A percentile compares a stretch with the other conserved stretches of the same genome.
These are phyloP conservation scores for Blastomyces emzantsi DNA, from an alignment of 2,329 filamentous ascomycete species.

Conservation along the genomic window DNA sequence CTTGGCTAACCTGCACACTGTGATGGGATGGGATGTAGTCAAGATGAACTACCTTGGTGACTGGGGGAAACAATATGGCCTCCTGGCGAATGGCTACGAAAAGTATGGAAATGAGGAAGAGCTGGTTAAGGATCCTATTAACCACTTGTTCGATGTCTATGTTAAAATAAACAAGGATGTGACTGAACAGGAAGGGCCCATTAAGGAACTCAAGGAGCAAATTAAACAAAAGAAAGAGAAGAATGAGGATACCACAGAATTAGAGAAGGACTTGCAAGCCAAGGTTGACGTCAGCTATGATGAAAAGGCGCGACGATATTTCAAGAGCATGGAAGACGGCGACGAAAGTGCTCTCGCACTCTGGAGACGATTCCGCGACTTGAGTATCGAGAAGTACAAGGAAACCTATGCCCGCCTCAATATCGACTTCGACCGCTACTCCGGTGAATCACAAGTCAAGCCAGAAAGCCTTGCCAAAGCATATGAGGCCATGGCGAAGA, in stretches of 20 bases:
- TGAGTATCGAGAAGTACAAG: conserved; percentile 57
- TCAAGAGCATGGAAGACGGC: conserved; percentile 59
- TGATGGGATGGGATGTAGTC: conserved; percentile 53
- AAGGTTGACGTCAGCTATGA: conserved; percentile 47
- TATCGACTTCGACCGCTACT: conserved; percentile 57
- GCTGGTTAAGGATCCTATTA: conserved; percentile 52
- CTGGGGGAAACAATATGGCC: conserved; percentile 60
- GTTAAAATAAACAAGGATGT: conserved; percentile 54
- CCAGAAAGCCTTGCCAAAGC: conserved; percentile 54
- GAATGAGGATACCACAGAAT: conserved; percentile 39
- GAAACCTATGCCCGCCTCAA: conserved; percentile 56
- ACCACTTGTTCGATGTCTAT: conserved; percentile 58
- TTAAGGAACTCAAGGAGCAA: conserved; percentile 46
- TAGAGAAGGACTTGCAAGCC: conserved; percentile 42
- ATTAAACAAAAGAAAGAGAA: conserved; percentile 42
- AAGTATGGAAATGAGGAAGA: conserved; percentile 53
- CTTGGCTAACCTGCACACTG: conserved; percentile 52
- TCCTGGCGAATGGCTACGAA: conserved; percentile 54
- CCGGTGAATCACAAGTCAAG: conserved; percentile 59
- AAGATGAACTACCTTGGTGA: conserved; percentile 60
- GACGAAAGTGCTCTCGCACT: conserved; percentile 50
- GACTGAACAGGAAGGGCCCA: conserved; percentile 47
- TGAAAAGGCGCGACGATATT: conserved; percentile 54
- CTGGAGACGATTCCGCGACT: conserved; percentile 55
- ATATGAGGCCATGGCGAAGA: conserved; percentile 50